phyloP scores from a whole-genome alignment of 2,329 filamentous ascomycete species.

The Mycogone perniciosa region DNA sequence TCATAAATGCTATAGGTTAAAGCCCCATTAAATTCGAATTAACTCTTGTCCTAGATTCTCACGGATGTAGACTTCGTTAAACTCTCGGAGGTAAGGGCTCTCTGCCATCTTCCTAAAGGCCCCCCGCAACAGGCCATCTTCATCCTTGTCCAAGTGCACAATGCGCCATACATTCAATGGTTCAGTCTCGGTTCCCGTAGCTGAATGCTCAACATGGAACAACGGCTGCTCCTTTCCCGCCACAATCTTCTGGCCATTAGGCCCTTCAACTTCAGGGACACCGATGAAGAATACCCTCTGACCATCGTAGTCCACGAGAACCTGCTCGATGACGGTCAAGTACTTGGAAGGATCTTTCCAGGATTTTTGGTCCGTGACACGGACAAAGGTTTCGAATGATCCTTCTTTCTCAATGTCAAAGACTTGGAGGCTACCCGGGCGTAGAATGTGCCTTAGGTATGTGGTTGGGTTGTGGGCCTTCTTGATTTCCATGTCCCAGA shows the following conservation, averaged over 20 bases:
- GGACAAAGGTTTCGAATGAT: slow-evolving; percentile 22
- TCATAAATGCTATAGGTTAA: background rate
- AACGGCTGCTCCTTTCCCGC: slow-evolving; percentile 13
- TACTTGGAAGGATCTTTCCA: slow-evolving; percentile 36
- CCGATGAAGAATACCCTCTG: slow-evolving; percentile 14
- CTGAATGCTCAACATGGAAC: slow-evolving; percentile 16
- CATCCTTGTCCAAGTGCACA: slow-evolving; percentile 11
- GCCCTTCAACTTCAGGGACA: slow-evolving; percentile 9
- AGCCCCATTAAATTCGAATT: background rate
- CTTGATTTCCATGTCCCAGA: slow-evolving; percentile 17
- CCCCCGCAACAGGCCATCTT: slow-evolving; percentile 2
- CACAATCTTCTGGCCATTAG: slow-evolving; percentile 13
- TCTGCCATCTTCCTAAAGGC: background rate
- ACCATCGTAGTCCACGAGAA: slow-evolving; percentile 12
- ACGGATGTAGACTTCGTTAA: slow-evolving; percentile 12
- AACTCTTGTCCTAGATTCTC: slow-evolving; percentile 11
- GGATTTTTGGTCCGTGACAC: slow-evolving; percentile 56
- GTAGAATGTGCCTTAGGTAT: slow-evolving; percentile 12
- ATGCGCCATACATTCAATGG: slow-evolving; percentile 13
- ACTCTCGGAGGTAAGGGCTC: slow-evolving; percentile 10
- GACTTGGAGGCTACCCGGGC: slow-evolving; percentile 13
- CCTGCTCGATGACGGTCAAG: slow-evolving; percentile 14
- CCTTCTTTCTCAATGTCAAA: slow-evolving; percentile 12
- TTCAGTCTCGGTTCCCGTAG: slow-evolving; percentile 4
- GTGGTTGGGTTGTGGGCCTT: slow-evolving; percentile 15